These are phyloP conservation scores for Sporopachydermia lactativora DNA, from an alignment of 805 yeast genomes.

Conservation along the genomic window DNA sequence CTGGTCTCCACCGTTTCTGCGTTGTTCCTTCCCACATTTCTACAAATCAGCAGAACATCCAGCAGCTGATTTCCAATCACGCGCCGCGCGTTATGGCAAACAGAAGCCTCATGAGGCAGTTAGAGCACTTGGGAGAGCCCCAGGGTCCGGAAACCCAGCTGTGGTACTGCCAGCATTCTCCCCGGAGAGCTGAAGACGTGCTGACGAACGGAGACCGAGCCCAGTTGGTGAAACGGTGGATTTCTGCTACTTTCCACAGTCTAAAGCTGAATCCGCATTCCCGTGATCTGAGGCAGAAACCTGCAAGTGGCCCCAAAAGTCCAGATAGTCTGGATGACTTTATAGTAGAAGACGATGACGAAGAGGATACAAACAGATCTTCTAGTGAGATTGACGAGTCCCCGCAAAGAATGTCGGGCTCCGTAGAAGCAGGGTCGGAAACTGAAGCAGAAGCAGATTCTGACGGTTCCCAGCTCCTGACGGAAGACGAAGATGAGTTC, in stretches of 20 bases:
- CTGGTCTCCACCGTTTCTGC: too few species aligned
- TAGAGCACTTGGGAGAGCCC: too few species aligned
- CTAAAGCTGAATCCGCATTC: background rate
- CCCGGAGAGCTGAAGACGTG: conserved; percentile 22
- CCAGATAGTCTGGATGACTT: conserved; percentile 11
- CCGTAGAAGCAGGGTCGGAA: conserved; percentile 5
- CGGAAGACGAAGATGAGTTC: conserved; percentile 6
- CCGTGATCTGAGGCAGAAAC: conserved; percentile 2
- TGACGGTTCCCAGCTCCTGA: conserved; percentile 3
- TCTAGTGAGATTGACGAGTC: too few species aligned
- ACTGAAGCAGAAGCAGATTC: conserved; percentile 3
- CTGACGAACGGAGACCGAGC: conserved; percentile 27
- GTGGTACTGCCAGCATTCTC: background rate
- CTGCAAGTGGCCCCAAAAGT: background rate
- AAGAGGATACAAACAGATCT: too few species aligned
- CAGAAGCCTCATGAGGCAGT: background rate
- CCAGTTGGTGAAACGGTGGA: conserved; percentile 42
- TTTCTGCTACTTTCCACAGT: conserved; percentile 24
- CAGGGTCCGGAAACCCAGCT: too few species aligned
- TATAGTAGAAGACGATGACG: conserved; percentile 20
- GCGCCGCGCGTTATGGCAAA: background rate
- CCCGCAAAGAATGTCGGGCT: too few species aligned
- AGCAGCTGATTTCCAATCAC: background rate
- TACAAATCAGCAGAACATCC: too few species aligned
- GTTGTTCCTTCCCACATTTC: too few species aligned